These are phyloP conservation scores for Knufia petricola DNA, from an alignment of 2,329 filamentous ascomycete genomes.

Conservation along the genomic window DNA sequence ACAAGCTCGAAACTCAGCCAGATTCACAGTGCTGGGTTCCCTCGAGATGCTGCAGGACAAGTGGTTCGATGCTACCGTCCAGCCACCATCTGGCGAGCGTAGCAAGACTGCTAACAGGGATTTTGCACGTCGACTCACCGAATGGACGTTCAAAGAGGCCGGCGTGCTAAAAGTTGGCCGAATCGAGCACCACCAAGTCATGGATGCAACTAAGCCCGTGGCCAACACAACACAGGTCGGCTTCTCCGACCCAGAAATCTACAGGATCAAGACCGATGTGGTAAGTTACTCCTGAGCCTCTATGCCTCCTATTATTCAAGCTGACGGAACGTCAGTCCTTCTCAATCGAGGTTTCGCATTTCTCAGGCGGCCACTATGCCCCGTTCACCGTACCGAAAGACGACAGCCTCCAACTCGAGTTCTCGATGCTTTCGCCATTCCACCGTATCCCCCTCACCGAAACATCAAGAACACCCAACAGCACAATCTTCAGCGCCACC, in stretches of 20 bases:
- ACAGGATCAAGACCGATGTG: constrained; percentile 93
- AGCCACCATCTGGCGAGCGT: constrained; percentile 45
- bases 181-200: constrained; percentile 62
- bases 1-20: constrained; percentile 88
- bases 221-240: constrained; percentile 38
- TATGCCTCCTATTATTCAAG: too few species aligned
- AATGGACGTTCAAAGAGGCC: constrained; percentile 93
- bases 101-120: constrained; percentile 66
- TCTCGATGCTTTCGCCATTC: constrained; percentile 97
- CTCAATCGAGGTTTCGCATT: constrained; percentile 82
- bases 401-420: constrained; percentile 88
- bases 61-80: constrained; percentile 77
- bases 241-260: constrained; percentile 67
- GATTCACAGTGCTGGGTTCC: constrained; percentile 75
- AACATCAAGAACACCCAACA: constrained; percentile 50
- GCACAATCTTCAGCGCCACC: constrained; percentile 60
- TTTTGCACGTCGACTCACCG: constrained; percentile 75
- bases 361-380: constrained; percentile 60
- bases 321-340: constrained; percentile 51
- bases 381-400: constrained; percentile 56
- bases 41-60: constrained; percentile 77
- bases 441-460: constrained; percentile 68
- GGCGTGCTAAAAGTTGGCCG: constrained; percentile 78
- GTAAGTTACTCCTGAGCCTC: too few species aligned
- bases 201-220: constrained; percentile 41